Evolutionary conservation across 2,329 filamentous ascomycete species (phyloP), one percentile per base, ranked within the genome.

Genomic region (Colletotrichum ledebouriae): DNA sequence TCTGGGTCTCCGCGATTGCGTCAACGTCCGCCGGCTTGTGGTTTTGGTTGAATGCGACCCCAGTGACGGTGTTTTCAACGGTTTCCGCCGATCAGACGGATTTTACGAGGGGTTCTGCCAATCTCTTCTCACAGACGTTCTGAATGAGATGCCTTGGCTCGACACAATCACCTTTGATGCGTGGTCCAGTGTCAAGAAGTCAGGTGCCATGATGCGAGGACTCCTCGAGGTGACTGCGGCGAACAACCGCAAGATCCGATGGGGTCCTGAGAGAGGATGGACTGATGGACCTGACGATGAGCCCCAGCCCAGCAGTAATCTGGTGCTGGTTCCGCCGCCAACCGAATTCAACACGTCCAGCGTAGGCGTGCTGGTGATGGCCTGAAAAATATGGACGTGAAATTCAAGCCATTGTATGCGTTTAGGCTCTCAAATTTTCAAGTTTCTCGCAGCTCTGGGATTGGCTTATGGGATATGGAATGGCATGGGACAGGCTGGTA

Each of bases 31-130:
- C 34, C 82, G 81, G 13, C 76, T 94, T 55, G 87, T 85, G 29
- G 85, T 94, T 11, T 92, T 92, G 74, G 87, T 94, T 25, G 89
- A 94, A 76, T 87, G 86, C 71, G 92, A 94, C 73, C 91, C 92
- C 0, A 91, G 89, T 59, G 86, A 91, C 72, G 84, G 83, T 33
- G 80, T 89, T 20, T 93, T 92, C 73, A 86, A 87, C 62, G 91
- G 90, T 0, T 94, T 91, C 73, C 85, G 90, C 13, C 84, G 86
- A 29, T 84, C 85, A 1, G 85, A 90, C 29, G 87, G 89, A 1
- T 93, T 92, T 71, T 94, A 93, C 74, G 92, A 93, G 68, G 78
- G 77, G 5, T 94, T 94, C 74, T 89, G 86, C 29, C 80, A 84
- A 11, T 79, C 81, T 2, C 78, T 94, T 33, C 75, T 94, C 6